These are phyloP conservation scores for Colletotrichum sp. DNA, from an alignment of 2,329 filamentous ascomycete species.

Conservation along the genomic window DNA sequence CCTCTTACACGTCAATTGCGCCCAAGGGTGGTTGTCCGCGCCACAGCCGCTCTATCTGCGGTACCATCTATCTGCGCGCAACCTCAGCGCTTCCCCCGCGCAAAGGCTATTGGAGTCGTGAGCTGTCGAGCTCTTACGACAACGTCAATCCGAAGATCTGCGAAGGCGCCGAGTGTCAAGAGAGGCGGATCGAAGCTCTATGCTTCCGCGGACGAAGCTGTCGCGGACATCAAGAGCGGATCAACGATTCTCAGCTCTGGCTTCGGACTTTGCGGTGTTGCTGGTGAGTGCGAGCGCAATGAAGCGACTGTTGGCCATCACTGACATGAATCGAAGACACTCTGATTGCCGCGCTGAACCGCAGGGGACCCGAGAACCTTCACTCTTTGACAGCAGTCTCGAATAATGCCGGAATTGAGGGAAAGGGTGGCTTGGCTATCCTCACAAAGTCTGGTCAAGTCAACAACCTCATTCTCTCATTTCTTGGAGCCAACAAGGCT, in stretches of 20 bases:
- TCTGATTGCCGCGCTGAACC: slow-evolving; percentile 70
- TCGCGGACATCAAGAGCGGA: slow-evolving; percentile 73
- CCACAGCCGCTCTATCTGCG: not conserved
- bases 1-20: slow-evolving; percentile 11
- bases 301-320: not conserved
- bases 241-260: slow-evolving; percentile 77
- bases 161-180: slow-evolving; percentile 17
- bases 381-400: slow-evolving; percentile 77
- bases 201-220: slow-evolving; percentile 67
- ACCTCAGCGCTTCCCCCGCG: slow-evolving; percentile 11
- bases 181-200: slow-evolving; percentile 52
- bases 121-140: slow-evolving; percentile 12
- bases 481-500: slow-evolving; percentile 78
- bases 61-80: not conserved
- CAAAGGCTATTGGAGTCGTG: not conserved
- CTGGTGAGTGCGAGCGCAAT: slow-evolving; percentile 50
- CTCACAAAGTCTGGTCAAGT: slow-evolving; percentile 74
- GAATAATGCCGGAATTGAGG: slow-evolving; percentile 78
- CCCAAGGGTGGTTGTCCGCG: slow-evolving; percentile 12
- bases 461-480: slow-evolving; percentile 74
- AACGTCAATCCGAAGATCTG: not conserved
- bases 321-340: slow-evolving; percentile 56
- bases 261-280: slow-evolving; percentile 82
- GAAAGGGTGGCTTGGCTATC: slow-evolving; percentile 70
- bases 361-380: slow-evolving; percentile 63